Conservation (phyloP, 1,284 basidiomycete genomes). For the Afroboletus lepidellus region DNA sequence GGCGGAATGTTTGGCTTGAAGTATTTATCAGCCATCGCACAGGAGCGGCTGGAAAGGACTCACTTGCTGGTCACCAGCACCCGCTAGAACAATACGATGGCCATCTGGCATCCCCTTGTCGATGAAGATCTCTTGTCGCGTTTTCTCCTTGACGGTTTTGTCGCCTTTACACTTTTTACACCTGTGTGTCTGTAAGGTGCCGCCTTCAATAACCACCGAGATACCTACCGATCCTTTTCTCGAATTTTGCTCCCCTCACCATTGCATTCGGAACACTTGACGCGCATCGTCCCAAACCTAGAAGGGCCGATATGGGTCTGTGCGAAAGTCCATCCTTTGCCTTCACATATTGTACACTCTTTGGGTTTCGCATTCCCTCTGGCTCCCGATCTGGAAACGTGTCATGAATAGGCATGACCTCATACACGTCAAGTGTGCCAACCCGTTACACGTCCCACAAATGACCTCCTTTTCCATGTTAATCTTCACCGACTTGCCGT, state of each 20-base stretch:
- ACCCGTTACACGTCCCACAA: constrained; percentile 84
- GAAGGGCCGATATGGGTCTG: constrained; percentile 57
- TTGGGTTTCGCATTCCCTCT: constrained; percentile 79
- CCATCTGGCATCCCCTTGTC: constrained; percentile 88
- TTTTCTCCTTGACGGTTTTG: constrained; percentile 85
- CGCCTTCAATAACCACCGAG: neutral
- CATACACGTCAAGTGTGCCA: constrained; percentile 26
- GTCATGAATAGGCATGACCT: constrained; percentile 6
- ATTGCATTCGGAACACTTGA: constrained; percentile 74
- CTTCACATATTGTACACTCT: constrained; percentile 80
- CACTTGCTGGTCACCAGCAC: constrained; percentile 90
- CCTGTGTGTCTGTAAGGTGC: constrained; percentile 39
- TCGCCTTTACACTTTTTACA: constrained; percentile 96
- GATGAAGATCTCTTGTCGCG: constrained; percentile 81
- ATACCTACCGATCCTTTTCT: constrained; percentile 81
- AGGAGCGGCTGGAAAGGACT: constrained; percentile 14
- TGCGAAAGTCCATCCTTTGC: constrained; percentile 73
- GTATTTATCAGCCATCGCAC: constrained; percentile 12
- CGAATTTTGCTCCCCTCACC: constrained; percentile 80
- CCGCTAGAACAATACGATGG: constrained; percentile 83
- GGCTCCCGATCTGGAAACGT: constrained; percentile 66
- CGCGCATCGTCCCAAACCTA: constrained; percentile 50
- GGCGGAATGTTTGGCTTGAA: constrained; percentile 75
- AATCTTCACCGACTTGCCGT: constrained; percentile 87
- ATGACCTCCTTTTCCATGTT: constrained; percentile 85